A percentile compares a stretch with the other conserved stretches of the same genome.
Conservation (phyloP, 164 flowering plant genomes). For the Vitis riparia region DNA sequence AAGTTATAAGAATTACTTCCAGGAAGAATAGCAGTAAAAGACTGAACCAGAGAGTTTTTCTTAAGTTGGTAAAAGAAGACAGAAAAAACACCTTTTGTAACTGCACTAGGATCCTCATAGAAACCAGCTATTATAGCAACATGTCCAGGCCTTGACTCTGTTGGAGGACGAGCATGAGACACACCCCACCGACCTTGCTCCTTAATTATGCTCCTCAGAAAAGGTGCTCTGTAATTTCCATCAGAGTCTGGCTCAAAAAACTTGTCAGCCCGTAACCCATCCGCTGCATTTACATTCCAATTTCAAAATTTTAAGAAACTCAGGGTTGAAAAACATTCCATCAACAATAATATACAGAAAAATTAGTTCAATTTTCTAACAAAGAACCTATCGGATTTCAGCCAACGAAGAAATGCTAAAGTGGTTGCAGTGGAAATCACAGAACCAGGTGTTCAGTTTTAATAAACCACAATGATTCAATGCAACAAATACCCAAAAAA, state of each 20-base stretch:
- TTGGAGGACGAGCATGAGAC: conserved; percentile 99
- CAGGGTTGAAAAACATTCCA: no score
- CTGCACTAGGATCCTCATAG: conserved; percentile 98
- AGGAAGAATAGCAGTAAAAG: background rate
- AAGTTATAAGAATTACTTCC: background rate
- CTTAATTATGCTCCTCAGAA: conserved; percentile 80
- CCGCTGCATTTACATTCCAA: conserved; percentile 54
- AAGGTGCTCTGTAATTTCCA: conserved; percentile 83
- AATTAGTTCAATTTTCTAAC: no score
- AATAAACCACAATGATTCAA: no score
- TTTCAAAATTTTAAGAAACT: background rate
- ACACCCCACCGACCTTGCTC: conserved; percentile 92
- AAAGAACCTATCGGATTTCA: no score
- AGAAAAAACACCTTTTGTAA: conserved; percentile 72
- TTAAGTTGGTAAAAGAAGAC: conserved; percentile 1
- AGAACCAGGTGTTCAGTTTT: background rate
- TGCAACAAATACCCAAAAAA: no score
- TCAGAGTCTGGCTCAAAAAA: conserved; percentile 85
- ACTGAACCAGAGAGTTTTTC: background rate
- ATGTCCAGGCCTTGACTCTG: conserved; percentile 99
- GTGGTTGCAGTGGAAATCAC: background rate
- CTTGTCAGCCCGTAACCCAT: conserved; percentile 96
- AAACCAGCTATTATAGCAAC: conserved; percentile 94
- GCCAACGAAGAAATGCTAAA: background rate
- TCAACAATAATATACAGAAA: background rate